Evolutionary conservation across 2,329 filamentous ascomycete species (phyloP).

Genomic region (Alternaria arborescens): DNA sequence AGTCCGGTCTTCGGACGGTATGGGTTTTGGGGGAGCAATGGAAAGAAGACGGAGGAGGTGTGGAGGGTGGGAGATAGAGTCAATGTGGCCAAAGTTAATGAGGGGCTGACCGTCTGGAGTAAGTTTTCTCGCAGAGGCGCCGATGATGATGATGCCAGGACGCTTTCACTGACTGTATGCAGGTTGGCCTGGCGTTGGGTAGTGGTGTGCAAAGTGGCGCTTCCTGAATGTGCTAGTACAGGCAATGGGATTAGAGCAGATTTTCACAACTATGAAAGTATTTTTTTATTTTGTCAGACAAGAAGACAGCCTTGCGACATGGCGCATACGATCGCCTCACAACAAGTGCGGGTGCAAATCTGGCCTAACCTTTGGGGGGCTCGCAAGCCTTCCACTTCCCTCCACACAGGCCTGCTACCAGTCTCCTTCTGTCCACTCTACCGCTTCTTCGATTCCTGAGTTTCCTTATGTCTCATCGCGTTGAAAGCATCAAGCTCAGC

Average conservation of each 20-base stretch:
- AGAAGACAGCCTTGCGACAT: no score
- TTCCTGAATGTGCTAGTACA: rapidly evolving
- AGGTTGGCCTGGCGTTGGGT: constrained; percentile 5
- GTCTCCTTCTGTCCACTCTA: no score
- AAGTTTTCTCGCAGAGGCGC: constrained; percentile 25
- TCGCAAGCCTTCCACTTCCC: no score
- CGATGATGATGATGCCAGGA: no score
- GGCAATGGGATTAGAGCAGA: background rate
- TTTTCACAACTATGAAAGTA: rapidly evolving
- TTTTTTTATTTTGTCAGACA: background rate
- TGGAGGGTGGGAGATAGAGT: constrained; percentile 56
- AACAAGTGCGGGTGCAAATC: no score
- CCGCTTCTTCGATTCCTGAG: no score
- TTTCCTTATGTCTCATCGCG: rapidly evolving
- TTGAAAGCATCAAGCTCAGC: no score
- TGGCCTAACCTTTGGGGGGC: no score
- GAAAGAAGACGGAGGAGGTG: constrained; percentile 20
- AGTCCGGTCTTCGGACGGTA: constrained; percentile 60
- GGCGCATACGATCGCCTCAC: no score
- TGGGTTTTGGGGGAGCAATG: constrained; percentile 47
- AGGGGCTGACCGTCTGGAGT: constrained; percentile 56
- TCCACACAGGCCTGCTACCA: rapidly evolving
- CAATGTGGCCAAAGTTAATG: constrained; percentile 51
- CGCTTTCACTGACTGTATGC: background rate
- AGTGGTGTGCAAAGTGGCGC: background rate